A percentile compares a stretch with the other conserved stretches of the same genome.
phyloP scores from a whole-genome alignment of 2,329 filamentous ascomycete genomes.

The Parastagonospora nodorum region DNA sequence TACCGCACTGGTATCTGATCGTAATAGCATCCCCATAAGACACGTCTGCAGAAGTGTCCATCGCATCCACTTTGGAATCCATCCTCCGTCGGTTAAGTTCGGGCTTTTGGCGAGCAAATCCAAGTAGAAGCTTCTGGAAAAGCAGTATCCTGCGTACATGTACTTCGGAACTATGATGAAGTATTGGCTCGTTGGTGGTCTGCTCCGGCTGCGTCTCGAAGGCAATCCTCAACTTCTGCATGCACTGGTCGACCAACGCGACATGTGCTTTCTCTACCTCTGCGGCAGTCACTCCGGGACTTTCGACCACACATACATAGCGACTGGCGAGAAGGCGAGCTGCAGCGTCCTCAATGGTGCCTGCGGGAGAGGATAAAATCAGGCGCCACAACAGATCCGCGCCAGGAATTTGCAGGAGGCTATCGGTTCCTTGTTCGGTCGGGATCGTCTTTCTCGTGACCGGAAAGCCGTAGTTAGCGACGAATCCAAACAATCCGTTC shows the following conservation, averaged over 20 bases:
- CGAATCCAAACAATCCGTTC: conserved; percentile 65
- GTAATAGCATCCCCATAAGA: conserved; percentile 68
- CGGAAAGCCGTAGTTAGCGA: conserved; percentile 52
- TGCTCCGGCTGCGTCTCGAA: conserved; percentile 17
- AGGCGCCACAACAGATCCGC: conserved; percentile 83
- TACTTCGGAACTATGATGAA: conserved; percentile 20
- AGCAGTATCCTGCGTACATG: conserved; percentile 40
- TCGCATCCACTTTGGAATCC: conserved; percentile 42
- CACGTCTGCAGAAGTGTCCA: conserved; percentile 48
- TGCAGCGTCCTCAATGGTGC: conserved; percentile 69
- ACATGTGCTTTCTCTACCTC: conserved; percentile 67
- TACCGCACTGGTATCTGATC: conserved; percentile 72
- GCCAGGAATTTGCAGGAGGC: conserved; percentile 57
- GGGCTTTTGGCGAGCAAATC: conserved; percentile 34
- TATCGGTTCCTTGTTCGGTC: conserved; percentile 23
- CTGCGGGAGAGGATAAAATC: conserved; percentile 69
- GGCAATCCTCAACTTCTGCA: conserved; percentile 60
- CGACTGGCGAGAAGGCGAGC: conserved; percentile 74
- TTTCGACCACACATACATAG: conserved; percentile 62
- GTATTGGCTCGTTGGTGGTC: conserved; percentile 35
- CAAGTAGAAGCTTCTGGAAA: conserved; percentile 43
- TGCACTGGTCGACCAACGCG: conserved; percentile 73
- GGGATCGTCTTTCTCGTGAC: conserved; percentile 17
- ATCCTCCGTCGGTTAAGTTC: conserved; percentile 39
- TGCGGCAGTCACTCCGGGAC: conserved; percentile 49